Base-by-base conservation (phyloP, 2,329 filamentous ascomycete species). In the Claviceps purpurea region DNA sequence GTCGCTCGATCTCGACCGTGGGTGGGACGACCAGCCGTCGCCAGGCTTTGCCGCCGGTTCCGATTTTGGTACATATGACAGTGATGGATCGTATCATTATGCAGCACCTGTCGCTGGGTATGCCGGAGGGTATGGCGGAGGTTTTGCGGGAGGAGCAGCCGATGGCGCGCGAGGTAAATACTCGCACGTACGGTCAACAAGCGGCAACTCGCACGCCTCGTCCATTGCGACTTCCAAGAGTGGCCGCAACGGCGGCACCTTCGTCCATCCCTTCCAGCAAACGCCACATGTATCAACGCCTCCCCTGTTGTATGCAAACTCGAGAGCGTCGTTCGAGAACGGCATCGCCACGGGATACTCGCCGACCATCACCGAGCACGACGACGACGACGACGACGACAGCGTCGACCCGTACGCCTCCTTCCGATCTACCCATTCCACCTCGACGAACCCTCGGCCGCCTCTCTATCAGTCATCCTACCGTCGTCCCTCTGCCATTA, bases 251-350 rank as follows among this genome's bases (percentile, higher is more conserved):
- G 69, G 68, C 53, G 70, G 71, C 53, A 66, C 71, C 37, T 83
- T 84, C 60, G 72, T 82, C 20, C 81, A 84, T 60, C 80, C 81
- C 26, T 83, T 82, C 57, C 78, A 82, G 61, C 81, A 83, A 65
- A 81, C 72, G 8, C 81, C 81, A 37, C 73, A 77, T 42, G 78
- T 78, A 1, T 76, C 77, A 46, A 81, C 79, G 54, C 78, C 79
- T 49, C 78, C 79, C 8, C 60, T 81, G 55, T 75, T 77, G 24
- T 81, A 80, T 62, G 73, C 77, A 56, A 77, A 77, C 62, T 79
- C 78, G 7, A 65, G 76, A 44, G 70, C 73, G 16, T 78, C 75
- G 2, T 68, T 79, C 50, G 75, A 75, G 49, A 73, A 65, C 54
- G 56, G 55, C 50, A 61, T 59, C 30, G 56, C 57, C 26, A 61